A percentile compares a stretch with the other conserved stretches of the same genome.
Conservation (phyloP, 163 green algal species). For the Scenedesmus sp. region DNA sequence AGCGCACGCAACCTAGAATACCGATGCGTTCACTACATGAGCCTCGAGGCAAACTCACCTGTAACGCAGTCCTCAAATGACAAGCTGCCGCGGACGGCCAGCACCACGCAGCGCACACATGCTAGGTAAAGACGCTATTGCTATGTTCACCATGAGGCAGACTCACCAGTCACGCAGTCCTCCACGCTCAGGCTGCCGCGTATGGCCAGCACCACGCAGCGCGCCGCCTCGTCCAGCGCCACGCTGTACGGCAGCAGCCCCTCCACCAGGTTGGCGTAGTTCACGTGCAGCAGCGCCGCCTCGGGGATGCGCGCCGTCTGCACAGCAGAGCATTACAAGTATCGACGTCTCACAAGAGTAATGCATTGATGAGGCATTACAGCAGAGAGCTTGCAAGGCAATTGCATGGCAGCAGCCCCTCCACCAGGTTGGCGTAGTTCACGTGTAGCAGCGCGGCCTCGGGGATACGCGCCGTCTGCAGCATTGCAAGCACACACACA, state of each 20-base stretch:
- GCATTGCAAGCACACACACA: background rate
- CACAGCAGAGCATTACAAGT: background rate
- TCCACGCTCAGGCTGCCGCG: slow-evolving; percentile 51
- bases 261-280: slow-evolving; percentile 52
- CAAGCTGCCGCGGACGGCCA: too few relatives aligned
- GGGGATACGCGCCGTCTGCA: slow-evolving; percentile 34
- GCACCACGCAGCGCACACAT: background rate
- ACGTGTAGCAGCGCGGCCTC: slow-evolving; percentile 30
- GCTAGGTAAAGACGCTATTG: background rate
- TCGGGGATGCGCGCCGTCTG: slow-evolving; percentile 44
- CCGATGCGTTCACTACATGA: too few relatives aligned
- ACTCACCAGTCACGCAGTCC: slow-evolving; percentile 50
- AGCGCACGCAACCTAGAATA: too few relatives aligned
- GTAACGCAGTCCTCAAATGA: too few relatives aligned
- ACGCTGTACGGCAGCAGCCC: slow-evolving; percentile 54
- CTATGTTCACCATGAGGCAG: background rate
- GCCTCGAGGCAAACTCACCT: too few relatives aligned
- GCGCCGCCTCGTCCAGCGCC: slow-evolving; percentile 1
- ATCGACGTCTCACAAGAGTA: background rate
- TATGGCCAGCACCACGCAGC: slow-evolving; percentile 50
- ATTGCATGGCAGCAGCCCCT: slow-evolving; percentile 50
- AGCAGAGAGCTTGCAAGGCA: background rate
- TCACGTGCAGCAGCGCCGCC: slow-evolving; percentile 37
- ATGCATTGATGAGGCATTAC: background rate
- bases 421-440: slow-evolving; percentile 44